A percentile compares a stretch with the other conserved stretches of the same genome.
Evolutionary conservation across 140 eudicot genomes (phyloP).

Genomic region (Flaveria floridana): DNA sequence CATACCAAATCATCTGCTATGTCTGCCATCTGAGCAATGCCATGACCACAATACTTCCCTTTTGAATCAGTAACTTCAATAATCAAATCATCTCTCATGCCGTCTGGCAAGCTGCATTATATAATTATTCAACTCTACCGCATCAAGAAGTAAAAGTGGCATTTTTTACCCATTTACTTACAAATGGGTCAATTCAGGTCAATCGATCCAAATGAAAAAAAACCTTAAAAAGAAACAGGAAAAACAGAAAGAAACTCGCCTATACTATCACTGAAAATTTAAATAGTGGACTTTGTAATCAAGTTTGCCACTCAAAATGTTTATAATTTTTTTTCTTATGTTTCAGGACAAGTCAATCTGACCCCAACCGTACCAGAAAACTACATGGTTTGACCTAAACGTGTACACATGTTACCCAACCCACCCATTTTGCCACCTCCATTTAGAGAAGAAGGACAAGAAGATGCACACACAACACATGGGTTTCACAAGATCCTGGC

Average conservation of each 20-base stretch:
- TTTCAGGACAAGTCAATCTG: neutral
- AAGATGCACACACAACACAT: conserved; percentile 61
- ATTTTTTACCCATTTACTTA: neutral
- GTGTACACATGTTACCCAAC: neutral
- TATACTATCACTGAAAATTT: neutral
- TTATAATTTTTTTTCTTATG: neutral
- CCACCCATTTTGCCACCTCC: neutral
- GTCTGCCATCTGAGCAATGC: conserved; percentile 65
- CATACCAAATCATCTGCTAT: conserved; percentile 68
- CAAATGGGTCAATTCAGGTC: neutral
- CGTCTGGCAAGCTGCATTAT: conserved; percentile 68
- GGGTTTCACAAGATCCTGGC: conserved; percentile 80
- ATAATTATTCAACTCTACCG: neutral
- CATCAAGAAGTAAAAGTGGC: neutral
- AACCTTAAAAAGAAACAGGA: neutral
- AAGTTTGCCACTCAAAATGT: neutral
- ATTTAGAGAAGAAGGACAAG: neutral
- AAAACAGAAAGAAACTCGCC: neutral
- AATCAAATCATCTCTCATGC: conserved; percentile 68
- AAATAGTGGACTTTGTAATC: neutral
- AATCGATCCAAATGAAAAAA: conserved; percentile 6
- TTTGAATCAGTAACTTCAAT: conserved; percentile 64
- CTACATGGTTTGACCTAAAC: neutral
- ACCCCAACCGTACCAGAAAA: neutral
- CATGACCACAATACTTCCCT: conserved; percentile 64